phyloP scores from a whole-genome alignment of 345 rosid genomes.

The Chamaenerion angustifolium region DNA sequence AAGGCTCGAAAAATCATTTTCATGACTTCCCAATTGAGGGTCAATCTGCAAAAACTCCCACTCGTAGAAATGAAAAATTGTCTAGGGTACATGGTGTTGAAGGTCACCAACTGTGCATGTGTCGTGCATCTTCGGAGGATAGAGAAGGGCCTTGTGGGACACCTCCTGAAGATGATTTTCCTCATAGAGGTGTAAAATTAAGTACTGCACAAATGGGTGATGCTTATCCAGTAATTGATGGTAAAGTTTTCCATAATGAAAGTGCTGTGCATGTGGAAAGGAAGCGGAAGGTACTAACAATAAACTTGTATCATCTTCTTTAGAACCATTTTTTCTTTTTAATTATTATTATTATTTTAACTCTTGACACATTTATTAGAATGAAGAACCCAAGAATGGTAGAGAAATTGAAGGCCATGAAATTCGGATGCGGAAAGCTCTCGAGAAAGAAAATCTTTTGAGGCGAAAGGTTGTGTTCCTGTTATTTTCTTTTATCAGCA shows the following conservation, averaged over 20 bases:
- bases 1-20: constrained; percentile 35
- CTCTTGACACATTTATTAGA: constrained; percentile 14
- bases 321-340: constrained; percentile 3
- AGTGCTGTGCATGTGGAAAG: constrained; percentile 25
- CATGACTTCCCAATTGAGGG: constrained; percentile 37
- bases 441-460: constrained; percentile 55
- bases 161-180: constrained; percentile 38
- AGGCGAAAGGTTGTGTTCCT: constrained; percentile 56
- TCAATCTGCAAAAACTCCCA: constrained; percentile 35
- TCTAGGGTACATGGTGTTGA: constrained; percentile 36
- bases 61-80: constrained; percentile 46
- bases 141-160: constrained; percentile 38
- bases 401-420: constrained; percentile 70
- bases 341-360: neutral
- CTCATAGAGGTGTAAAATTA: constrained; percentile 30
- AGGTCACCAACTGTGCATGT: constrained; percentile 44
- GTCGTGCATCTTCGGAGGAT: constrained; percentile 46
- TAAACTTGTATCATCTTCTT: constrained; percentile 2
- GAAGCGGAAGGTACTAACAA: constrained; percentile 41
- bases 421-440: constrained; percentile 50
- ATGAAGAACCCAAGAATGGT: constrained; percentile 46
- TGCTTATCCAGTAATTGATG: constrained; percentile 24
- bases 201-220: constrained; percentile 18
- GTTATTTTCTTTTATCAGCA: too few species aligned
- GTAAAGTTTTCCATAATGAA: constrained; percentile 24